A percentile compares a stretch with the other conserved stretches of the same genome.
Evolutionary conservation across 2,329 filamentous ascomycete genomes (phyloP).

Genomic region (Hirsutella minnesotensis): DNA sequence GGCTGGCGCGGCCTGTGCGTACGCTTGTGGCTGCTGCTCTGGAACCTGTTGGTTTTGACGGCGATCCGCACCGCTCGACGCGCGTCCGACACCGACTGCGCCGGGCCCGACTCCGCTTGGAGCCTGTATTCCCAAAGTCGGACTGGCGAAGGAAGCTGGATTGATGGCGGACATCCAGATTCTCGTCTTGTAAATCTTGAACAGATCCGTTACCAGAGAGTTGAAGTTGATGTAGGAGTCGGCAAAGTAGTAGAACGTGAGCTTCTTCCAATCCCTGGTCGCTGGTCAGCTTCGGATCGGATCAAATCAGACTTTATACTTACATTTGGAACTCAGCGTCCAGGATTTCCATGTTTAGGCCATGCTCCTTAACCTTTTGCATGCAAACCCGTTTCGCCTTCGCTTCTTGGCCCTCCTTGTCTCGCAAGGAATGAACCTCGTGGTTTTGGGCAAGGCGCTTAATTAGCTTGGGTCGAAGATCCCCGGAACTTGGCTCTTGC

Average conservation of each 20-base stretch:
- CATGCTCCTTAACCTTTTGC: slow-evolving; percentile 90
- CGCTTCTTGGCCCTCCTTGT: slow-evolving; percentile 95
- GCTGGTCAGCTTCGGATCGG: slow-evolving; percentile 3
- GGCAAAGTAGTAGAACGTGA: slow-evolving; percentile 98
- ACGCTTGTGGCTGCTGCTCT: slow-evolving; percentile 19
- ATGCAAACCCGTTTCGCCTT: slow-evolving; percentile 96
- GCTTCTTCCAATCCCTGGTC: slow-evolving; percentile 88
- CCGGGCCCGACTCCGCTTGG: slow-evolving; percentile 56
- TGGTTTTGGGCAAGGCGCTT: slow-evolving; percentile 87
- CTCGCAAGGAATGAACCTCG: slow-evolving; percentile 76
- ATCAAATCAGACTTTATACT: slow-evolving; percentile 24
- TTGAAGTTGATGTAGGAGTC: slow-evolving; percentile 99
- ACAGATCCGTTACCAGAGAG: slow-evolving; percentile 87
- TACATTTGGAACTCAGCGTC: slow-evolving; percentile 98
- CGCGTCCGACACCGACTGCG: slow-evolving; percentile 47
- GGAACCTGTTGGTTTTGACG: slow-evolving; percentile 34
- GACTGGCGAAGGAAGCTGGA: slow-evolving; percentile 83
- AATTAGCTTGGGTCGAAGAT: slow-evolving; percentile 92
- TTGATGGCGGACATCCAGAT: slow-evolving; percentile 99
- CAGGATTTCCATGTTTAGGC: slow-evolving; percentile 94
- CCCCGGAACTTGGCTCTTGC: slow-evolving; percentile 58
- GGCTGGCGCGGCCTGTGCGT: slow-evolving; percentile 23
- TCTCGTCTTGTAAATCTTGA: slow-evolving; percentile 98
- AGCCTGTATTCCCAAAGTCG: slow-evolving; percentile 58
- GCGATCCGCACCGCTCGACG: slow-evolving; percentile 28